These are phyloP conservation scores for Aspergillus texensis DNA, from an alignment of 2,329 filamentous ascomycete species.

Conservation along the genomic window DNA sequence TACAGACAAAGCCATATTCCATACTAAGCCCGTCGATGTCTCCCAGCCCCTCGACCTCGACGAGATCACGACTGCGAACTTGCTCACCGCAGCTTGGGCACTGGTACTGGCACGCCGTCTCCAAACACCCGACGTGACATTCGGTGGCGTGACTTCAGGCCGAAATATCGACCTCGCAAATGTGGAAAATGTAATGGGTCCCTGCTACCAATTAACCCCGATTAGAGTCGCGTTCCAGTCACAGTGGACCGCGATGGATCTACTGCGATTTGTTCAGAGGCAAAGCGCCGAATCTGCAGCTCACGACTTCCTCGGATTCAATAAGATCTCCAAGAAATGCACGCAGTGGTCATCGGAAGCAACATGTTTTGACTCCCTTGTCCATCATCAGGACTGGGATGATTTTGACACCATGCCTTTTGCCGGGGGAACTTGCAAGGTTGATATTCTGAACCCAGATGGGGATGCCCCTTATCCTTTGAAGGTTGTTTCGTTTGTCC, in stretches of 20 bases:
- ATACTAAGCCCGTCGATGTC: slow-evolving; percentile 33
- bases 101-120: slow-evolving; percentile 59
- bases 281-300: slow-evolving; percentile 57
- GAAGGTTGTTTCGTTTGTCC: slow-evolving; percentile 47
- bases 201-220: slow-evolving; percentile 59
- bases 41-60: slow-evolving; percentile 49
- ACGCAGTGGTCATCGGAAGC: slow-evolving; percentile 46
- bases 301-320: slow-evolving; percentile 56
- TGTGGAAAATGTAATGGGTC: slow-evolving; percentile 60
- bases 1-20: slow-evolving; percentile 29
- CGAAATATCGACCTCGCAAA: slow-evolving; percentile 58
- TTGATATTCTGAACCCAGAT: slow-evolving; percentile 64
- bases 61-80: slow-evolving; percentile 61
- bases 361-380: slow-evolving; percentile 58
- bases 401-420: slow-evolving; percentile 59
- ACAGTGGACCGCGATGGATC: slow-evolving; percentile 52
- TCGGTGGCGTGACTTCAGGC: slow-evolving; percentile 66
- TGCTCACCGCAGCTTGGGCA: slow-evolving; percentile 67
- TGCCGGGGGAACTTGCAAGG: slow-evolving; percentile 39
- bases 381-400: slow-evolving; percentile 61
- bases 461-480: slow-evolving; percentile 46
- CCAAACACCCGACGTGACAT: slow-evolving; percentile 56
- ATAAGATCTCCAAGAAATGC: slow-evolving; percentile 53
- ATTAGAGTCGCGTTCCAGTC: slow-evolving; percentile 58
- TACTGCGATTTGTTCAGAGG: slow-evolving; percentile 54